These are phyloP conservation scores for Lentinus tigrinus DNA, from an alignment of 768 basidiomycete genomes.

Conservation along the genomic window DNA sequence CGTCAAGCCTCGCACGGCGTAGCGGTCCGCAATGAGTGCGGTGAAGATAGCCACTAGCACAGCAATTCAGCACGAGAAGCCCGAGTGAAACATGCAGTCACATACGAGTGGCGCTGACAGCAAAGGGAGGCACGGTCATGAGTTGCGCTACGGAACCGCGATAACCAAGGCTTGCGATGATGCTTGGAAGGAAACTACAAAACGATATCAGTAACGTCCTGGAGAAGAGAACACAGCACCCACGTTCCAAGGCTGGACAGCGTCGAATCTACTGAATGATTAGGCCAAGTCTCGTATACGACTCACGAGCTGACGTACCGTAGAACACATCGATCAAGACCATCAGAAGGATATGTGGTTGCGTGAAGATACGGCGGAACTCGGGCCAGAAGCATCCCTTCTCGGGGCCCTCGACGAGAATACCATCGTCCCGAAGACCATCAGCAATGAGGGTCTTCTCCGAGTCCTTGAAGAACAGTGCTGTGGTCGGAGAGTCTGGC, in stretches of 20 bases:
- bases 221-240: not conserved
- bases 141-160: slow-evolving; percentile 27
- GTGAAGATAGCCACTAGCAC: slow-evolving; percentile 35
- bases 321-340: slow-evolving; percentile 29
- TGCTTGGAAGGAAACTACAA: slow-evolving; percentile 25
- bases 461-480: slow-evolving; percentile 11
- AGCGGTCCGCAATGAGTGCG: slow-evolving; percentile 53
- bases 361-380: slow-evolving; percentile 8
- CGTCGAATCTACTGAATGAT: slow-evolving; percentile 5
- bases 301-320: too few relatives aligned
- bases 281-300: too few relatives aligned
- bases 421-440: slow-evolving; percentile 14
- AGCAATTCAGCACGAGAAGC: not conserved
- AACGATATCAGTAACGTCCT: not conserved
- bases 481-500: slow-evolving; percentile 26
- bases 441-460: slow-evolving; percentile 11
- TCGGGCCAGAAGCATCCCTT: slow-evolving; percentile 4
- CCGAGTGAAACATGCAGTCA: not conserved
- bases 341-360: slow-evolving; percentile 12
- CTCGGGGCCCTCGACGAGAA: not conserved
- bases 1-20: slow-evolving; percentile 47
- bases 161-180: slow-evolving; percentile 30
- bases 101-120: slow-evolving; percentile 26
- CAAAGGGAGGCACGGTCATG: slow-evolving; percentile 34
- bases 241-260: slow-evolving; percentile 28